Percentiles rank a stretch among this genome's conserved stretches.
Conservation (phyloP, 2,329 filamentous ascomycete genomes). For the Aspergillus nomiae region DNA sequence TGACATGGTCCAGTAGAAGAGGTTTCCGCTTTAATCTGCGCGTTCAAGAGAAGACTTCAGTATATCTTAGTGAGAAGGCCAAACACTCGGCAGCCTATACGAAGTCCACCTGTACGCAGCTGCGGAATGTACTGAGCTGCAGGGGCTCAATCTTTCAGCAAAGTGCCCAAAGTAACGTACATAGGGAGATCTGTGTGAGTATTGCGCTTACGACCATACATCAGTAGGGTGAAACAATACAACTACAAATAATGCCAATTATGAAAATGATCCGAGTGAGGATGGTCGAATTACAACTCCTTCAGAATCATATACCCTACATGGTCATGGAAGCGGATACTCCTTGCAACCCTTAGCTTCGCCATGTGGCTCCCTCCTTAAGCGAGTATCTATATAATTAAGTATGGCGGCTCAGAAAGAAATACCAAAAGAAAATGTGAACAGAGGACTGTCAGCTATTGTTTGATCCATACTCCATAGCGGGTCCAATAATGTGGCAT, state of each 20-base stretch:
- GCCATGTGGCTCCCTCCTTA: neutral
- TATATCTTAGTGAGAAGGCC: neutral
- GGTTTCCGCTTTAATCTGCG: neutral
- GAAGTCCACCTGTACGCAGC: neutral
- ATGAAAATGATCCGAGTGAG: neutral
- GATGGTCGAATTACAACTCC: neutral
- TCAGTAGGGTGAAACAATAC: neutral
- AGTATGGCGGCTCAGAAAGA: neutral
- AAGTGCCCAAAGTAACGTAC: too few species aligned
- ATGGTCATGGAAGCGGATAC: neutral
- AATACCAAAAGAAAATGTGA: neutral
- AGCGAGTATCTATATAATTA: neutral
- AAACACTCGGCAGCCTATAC: too few species aligned
- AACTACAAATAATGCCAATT: neutral
- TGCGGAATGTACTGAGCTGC: neutral
- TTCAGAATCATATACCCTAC: neutral
- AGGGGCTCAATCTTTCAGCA: neutral
- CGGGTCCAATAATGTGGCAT: neutral
- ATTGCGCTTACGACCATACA: neutral
- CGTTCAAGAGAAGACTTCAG: neutral
- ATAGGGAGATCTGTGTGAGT: neutral
- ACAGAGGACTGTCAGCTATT: neutral
- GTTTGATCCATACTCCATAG: neutral
- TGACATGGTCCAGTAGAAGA: neutral
- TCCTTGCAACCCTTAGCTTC: neutral